Evolutionary conservation across 1,284 basidiomycete genomes (phyloP).

Genomic region (Trametes hirsuta): DNA sequence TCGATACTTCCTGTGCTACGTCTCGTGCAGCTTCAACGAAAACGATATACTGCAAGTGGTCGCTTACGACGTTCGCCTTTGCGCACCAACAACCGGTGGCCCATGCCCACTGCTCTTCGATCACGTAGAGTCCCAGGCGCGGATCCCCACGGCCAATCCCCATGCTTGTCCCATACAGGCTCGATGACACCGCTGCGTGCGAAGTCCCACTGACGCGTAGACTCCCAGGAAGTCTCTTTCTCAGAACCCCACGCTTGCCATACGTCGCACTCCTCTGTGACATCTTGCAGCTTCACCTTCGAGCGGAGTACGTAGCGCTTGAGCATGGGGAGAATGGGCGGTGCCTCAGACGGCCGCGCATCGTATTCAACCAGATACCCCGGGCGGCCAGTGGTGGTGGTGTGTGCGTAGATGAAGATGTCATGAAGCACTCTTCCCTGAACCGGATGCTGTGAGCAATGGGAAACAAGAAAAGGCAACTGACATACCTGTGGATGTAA

Average conservation of each 20-base stretch:
- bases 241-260: slow-evolving; percentile 80
- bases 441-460: neutral
- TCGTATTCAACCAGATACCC: slow-evolving; percentile 81
- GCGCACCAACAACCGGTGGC: slow-evolving; percentile 66
- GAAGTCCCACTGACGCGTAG: slow-evolving; percentile 52
- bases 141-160: slow-evolving; percentile 65
- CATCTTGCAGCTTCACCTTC: slow-evolving; percentile 85
- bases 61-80: slow-evolving; percentile 77
- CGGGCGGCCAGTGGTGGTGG: slow-evolving; percentile 47
- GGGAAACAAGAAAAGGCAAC: slow-evolving; percentile 7
- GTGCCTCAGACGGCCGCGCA: slow-evolving; percentile 55
- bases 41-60: neutral
- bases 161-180: slow-evolving; percentile 58
- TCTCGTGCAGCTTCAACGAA: slow-evolving; percentile 13
- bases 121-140: slow-evolving; percentile 60
- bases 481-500: slow-evolving; percentile 81
- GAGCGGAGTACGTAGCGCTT: slow-evolving; percentile 89
- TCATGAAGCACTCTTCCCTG: slow-evolving; percentile 93
- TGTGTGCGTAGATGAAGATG: slow-evolving; percentile 79
- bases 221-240: slow-evolving; percentile 42
- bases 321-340: slow-evolving; percentile 65
- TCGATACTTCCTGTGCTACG: slow-evolving; percentile 56
- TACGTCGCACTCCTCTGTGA: slow-evolving; percentile 74
- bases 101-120: slow-evolving; percentile 78
- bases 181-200: slow-evolving; percentile 69